Conservation (phyloP, 2,329 filamentous ascomycete genomes). For the Botrytis deweyae region DNA sequence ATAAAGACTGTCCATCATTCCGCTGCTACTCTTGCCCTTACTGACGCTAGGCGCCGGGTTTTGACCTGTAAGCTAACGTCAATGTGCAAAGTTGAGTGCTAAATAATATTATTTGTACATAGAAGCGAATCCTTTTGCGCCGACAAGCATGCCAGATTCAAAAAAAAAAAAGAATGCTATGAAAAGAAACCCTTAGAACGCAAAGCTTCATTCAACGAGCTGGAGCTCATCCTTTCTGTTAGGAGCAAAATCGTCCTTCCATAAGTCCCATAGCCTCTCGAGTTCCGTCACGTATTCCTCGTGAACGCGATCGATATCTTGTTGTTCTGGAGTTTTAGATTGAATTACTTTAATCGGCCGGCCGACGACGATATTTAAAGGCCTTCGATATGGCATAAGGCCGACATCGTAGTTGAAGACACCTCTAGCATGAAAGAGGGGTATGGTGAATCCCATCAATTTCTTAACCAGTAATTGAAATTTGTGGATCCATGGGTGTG, state of each 20-base stretch:
- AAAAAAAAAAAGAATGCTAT: background rate
- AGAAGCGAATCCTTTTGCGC: background rate
- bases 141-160: background rate
- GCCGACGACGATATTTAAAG: slow-evolving; percentile 87
- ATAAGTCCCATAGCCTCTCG: slow-evolving; percentile 69
- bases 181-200: background rate
- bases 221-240: slow-evolving; percentile 64
- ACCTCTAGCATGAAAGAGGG: slow-evolving; percentile 83
- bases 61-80: background rate
- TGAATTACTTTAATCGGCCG: slow-evolving; percentile 70
- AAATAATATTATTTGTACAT: background rate
- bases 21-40: background rate
- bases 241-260: slow-evolving; percentile 73
- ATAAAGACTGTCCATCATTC: background rate
- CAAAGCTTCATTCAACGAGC: slow-evolving; percentile 54
- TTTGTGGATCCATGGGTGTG: slow-evolving; percentile 76
- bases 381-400: slow-evolving; percentile 86
- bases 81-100: background rate
- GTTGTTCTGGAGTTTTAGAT: slow-evolving; percentile 63
- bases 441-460: slow-evolving; percentile 86
- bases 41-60: background rate
- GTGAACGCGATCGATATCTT: slow-evolving; percentile 80
- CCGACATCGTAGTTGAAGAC: slow-evolving; percentile 98
- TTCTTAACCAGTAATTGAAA: slow-evolving; percentile 83
- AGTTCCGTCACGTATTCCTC: slow-evolving; percentile 74